phyloP scores from a whole-genome alignment of 257 asterid species.

The Parsonsia alboflavescens region DNA sequence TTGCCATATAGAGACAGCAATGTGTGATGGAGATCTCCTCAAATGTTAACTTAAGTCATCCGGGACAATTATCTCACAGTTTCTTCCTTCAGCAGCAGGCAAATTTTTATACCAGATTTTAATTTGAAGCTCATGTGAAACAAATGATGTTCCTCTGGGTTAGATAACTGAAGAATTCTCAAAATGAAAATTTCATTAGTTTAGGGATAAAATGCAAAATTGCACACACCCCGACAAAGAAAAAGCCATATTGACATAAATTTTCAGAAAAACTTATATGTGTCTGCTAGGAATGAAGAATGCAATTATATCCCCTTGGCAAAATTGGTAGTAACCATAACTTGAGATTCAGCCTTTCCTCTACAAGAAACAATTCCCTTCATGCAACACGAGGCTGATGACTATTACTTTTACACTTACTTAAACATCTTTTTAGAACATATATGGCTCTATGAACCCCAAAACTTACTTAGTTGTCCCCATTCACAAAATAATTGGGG shows the following conservation, averaged over 20 bases:
- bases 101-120: neutral
- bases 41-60: neutral
- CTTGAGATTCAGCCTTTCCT: neutral
- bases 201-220: neutral
- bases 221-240: neutral
- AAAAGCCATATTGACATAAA: neutral
- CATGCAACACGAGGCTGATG: too few relatives aligned
- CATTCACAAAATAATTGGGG: neutral
- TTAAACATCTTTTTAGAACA: neutral
- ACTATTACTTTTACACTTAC: neutral
- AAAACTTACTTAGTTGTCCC: neutral
- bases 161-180: neutral
- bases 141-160: neutral
- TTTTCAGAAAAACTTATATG: neutral
- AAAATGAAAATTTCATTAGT: neutral
- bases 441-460: neutral
- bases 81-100: neutral
- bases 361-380: neutral
- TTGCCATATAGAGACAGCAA: neutral
- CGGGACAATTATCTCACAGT: neutral
- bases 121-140: neutral
- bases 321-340: neutral
- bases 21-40: neutral
- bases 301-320: too few relatives aligned
- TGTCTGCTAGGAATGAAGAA: neutral